A percentile compares a stretch with the other conserved stretches of the same genome.
phyloP scores from a whole-genome alignment of 768 basidiomycete genomes.

The Xerocomellus chrysenteron region DNA sequence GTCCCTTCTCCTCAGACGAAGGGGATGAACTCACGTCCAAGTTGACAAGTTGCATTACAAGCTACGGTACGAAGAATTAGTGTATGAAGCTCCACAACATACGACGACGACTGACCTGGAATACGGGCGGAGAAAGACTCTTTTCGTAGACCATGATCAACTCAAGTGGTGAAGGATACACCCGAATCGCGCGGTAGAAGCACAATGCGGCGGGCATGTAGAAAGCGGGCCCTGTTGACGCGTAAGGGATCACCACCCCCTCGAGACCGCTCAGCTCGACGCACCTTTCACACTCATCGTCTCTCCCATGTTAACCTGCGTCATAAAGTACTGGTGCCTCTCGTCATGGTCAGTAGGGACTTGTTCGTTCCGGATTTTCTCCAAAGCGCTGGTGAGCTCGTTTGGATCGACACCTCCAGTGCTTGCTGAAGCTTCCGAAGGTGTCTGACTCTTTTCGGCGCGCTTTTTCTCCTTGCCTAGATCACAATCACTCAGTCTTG shows the following conservation, averaged over 20 bases:
- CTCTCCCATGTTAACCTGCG: conserved; percentile 86
- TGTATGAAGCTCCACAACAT: not conserved
- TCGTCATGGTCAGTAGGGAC: conserved; percentile 67
- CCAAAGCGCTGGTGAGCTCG: conserved; percentile 62
- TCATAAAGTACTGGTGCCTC: conserved; percentile 90
- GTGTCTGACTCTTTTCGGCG: conserved; percentile 64
- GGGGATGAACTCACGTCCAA: conserved; percentile 80
- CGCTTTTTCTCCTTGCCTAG: conserved; percentile 92
- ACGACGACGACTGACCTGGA: conserved; percentile 53
- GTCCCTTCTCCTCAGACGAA: conserved; percentile 33
- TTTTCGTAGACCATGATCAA: conserved; percentile 94
- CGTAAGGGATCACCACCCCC: not conserved
- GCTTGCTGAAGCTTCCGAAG: conserved; percentile 32
- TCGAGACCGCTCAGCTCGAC: not conserved
- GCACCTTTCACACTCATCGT: conserved; percentile 72
- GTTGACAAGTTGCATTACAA: conserved; percentile 82
- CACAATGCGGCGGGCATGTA: conserved; percentile 79
- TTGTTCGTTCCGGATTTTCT: conserved; percentile 66
- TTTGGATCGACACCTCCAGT: conserved; percentile 41
- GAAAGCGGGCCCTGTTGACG: conserved; percentile 64
- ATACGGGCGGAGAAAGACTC: conserved; percentile 78
- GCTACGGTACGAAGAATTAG: conserved; percentile 34
- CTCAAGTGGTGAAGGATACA: conserved; percentile 94
- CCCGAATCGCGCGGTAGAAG: conserved; percentile 91
- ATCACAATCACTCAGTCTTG: conserved; percentile 1